Evolutionary conservation across 768 basidiomycete genomes (phyloP).

Genomic region (Hygrocybe coccinea): DNA sequence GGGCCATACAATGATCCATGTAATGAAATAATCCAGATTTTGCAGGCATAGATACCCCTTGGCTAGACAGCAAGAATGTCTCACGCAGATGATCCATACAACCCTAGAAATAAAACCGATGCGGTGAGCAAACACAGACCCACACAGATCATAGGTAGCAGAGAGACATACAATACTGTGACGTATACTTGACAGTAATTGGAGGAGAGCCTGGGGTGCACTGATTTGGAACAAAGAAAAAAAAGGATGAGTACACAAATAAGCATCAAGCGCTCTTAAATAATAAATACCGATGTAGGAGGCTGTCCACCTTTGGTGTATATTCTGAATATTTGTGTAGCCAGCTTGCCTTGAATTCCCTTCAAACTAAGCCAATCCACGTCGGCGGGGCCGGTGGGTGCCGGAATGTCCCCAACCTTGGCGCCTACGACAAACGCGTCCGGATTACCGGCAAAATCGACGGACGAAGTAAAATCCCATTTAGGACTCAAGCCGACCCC

Average conservation of each 20-base stretch:
- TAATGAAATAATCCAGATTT: too few relatives aligned
- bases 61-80: too few relatives aligned
- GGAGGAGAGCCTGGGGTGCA: constrained; percentile 38
- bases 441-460: constrained; percentile 35
- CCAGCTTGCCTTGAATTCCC: constrained; percentile 44
- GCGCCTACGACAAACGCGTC: constrained; percentile 46
- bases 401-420: constrained; percentile 37
- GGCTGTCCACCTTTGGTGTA: constrained; percentile 52
- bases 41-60: too few relatives aligned
- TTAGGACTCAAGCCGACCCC: constrained; percentile 43
- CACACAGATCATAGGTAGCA: neutral
- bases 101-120: constrained; percentile 7
- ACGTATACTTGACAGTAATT: constrained; percentile 47
- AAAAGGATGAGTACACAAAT: neutral
- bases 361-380: constrained; percentile 55
- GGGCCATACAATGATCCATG: too few relatives aligned
- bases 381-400: constrained; percentile 39
- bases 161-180: constrained; percentile 52
- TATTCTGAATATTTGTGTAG: constrained; percentile 47
- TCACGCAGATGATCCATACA: constrained; percentile 8
- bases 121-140: neutral
- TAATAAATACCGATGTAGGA: constrained; percentile 40
- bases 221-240: constrained; percentile 14
- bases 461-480: constrained; percentile 52
- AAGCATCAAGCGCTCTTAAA: neutral